These are phyloP conservation scores for Penicillium sp. DNA, from an alignment of 2,329 filamentous ascomycete genomes.

Conservation along the genomic window DNA sequence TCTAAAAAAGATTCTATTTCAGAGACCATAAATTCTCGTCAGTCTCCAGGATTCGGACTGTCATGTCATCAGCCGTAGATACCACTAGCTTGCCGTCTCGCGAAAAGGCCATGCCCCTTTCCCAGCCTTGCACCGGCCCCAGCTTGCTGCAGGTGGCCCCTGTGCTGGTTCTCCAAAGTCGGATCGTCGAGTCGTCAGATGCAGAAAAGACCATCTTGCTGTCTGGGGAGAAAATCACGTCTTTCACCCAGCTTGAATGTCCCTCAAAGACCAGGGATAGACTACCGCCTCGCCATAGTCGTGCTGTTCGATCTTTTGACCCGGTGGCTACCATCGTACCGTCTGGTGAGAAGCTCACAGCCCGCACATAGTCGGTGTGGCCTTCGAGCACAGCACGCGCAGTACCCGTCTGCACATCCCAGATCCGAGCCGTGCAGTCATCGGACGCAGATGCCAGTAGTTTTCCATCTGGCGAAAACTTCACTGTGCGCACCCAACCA, in stretches of 20 bases:
- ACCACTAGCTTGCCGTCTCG: slow-evolving; percentile 9
- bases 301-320: slow-evolving; percentile 12
- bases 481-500: slow-evolving; percentile 18
- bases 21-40: slow-evolving; percentile 6
- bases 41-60: slow-evolving; percentile 7
- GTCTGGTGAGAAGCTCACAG: slow-evolving; percentile 35
- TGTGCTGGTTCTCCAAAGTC: slow-evolving; percentile 27
- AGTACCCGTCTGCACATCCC: slow-evolving; percentile 12
- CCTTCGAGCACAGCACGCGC: slow-evolving; percentile 22
- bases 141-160: slow-evolving; percentile 5
- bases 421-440: slow-evolving; percentile 16
- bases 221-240: slow-evolving; percentile 16
- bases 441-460: slow-evolving; percentile 12
- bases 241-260: slow-evolving; percentile 9
- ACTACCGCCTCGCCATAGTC: slow-evolving; percentile 10
- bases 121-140: slow-evolving; percentile 7
- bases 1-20: slow-evolving; percentile 8
- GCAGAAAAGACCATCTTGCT: slow-evolving; percentile 10
- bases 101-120: slow-evolving; percentile 8
- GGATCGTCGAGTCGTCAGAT: slow-evolving; percentile 28
- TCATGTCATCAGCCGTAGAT: slow-evolving; percentile 11
- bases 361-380: slow-evolving; percentile 24
- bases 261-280: slow-evolving; percentile 8
- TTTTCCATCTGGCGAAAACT: slow-evolving; percentile 34
- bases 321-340: slow-evolving; percentile 30